phyloP scores from a whole-genome alignment of 1,139 yeast genomes.

The Diutina neorugosa region DNA sequence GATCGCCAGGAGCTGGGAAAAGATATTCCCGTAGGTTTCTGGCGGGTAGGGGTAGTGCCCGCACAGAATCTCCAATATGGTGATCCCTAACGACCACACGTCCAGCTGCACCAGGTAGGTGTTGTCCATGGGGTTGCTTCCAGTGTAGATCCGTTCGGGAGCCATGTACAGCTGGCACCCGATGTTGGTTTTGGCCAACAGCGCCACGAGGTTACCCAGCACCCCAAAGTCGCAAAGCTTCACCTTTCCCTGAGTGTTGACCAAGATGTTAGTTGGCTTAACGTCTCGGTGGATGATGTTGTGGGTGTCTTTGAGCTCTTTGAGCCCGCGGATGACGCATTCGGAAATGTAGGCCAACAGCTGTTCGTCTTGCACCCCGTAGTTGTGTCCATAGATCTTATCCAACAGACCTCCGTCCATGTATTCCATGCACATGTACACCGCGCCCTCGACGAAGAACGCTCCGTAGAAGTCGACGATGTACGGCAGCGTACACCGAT shows the following conservation, averaged over 20 bases:
- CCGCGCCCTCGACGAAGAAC: conserved; percentile 94
- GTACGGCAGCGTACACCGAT: conserved; percentile 79
- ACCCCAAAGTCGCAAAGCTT: conserved; percentile 97
- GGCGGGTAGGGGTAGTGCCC: conserved; percentile 95
- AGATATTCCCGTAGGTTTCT: conserved; percentile 80
- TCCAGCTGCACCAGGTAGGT: conserved; percentile 93
- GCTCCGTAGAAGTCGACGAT: conserved; percentile 97
- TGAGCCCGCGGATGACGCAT: conserved; percentile 72
- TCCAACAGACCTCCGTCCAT: conserved; percentile 98
- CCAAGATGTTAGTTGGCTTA: conserved; percentile 88
- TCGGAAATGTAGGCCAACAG: conserved; percentile 69
- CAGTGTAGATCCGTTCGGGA: conserved; percentile 77
- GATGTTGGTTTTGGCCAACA: conserved; percentile 88
- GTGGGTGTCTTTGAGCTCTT: conserved; percentile 72
- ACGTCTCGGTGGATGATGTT: conserved; percentile 95
- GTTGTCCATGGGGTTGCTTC: conserved; percentile 48
- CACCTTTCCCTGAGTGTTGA: conserved; percentile 70
- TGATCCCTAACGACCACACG: conserved; percentile 89
- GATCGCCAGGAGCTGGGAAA: conserved; percentile 87
- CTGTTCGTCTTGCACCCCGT: conserved; percentile 68
- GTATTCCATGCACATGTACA: conserved; percentile 95
- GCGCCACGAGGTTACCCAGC: conserved; percentile 88
- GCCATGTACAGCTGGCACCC: conserved; percentile 99
- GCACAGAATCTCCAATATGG: conserved; percentile 77
- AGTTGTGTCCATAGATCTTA: conserved; percentile 59